Percentiles rank a stretch among this genome's conserved stretches.
phyloP scores from a whole-genome alignment of 2,329 filamentous ascomycete species.

The Fonsecaea pedrosoi region DNA sequence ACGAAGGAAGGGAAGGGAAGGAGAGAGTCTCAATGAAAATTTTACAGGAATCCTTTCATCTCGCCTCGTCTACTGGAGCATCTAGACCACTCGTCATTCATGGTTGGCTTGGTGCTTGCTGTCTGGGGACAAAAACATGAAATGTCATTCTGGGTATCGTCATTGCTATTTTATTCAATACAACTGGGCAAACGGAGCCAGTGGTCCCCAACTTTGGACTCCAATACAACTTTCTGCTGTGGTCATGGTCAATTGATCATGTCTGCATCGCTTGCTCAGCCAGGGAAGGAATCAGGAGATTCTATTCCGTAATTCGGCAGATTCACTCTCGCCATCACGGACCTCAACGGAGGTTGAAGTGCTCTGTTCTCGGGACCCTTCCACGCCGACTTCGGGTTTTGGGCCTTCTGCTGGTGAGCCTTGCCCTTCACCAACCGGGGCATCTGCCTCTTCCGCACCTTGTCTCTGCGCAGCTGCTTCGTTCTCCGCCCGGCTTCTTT shows the following conservation, averaged over 20 bases:
- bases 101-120: neutral
- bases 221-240: neutral
- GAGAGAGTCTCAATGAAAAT: too few species aligned
- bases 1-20: too few species aligned
- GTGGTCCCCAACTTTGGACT: neutral
- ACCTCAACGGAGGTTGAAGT: slow-evolving; percentile 22
- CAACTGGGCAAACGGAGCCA: neutral
- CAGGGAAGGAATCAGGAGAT: neutral
- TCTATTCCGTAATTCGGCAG: slow-evolving; percentile 23
- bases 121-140: neutral
- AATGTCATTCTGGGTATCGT: neutral
- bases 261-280: neutral
- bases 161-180: neutral
- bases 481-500: slow-evolving; percentile 32
- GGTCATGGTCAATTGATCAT: neutral
- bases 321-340: neutral
- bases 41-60: too few species aligned
- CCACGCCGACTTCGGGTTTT: slow-evolving; percentile 10
- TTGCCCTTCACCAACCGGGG: neutral
- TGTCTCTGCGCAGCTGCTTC: slow-evolving; percentile 17
- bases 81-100: neutral
- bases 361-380: slow-evolving; percentile 11
- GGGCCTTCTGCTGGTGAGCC: neutral
- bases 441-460: neutral
- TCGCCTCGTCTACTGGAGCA: too few species aligned